Percentiles rank a stretch among this genome's conserved stretches.
phyloP scores from a whole-genome alignment of 2,329 filamentous ascomycete species.

The Lasiodiplodia hormozganensis region DNA sequence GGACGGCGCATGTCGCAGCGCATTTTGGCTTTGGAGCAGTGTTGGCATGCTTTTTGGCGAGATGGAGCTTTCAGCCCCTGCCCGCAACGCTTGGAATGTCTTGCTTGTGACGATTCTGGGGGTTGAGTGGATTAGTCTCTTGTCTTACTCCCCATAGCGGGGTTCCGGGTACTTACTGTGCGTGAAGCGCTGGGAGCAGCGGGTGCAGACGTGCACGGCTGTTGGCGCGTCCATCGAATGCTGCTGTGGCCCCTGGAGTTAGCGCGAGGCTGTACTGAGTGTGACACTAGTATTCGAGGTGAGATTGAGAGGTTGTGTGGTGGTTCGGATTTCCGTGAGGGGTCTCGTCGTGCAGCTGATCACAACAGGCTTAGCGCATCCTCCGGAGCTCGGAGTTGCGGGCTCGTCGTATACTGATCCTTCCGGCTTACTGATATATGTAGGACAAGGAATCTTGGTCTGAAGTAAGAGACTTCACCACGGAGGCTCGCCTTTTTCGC shows the following conservation, averaged over 20 bases:
- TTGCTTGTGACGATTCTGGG: not conserved
- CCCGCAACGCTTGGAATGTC: not conserved
- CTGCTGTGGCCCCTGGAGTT: too few relatives aligned
- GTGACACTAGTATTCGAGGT: not conserved
- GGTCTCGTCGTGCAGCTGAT: not conserved
- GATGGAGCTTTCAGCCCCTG: not conserved
- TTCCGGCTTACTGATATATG: not conserved
- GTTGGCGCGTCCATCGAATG: too few relatives aligned
- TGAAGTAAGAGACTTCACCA: not conserved
- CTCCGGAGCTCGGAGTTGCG: not conserved
- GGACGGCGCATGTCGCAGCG: conserved; percentile 4
- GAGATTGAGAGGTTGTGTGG: not conserved
- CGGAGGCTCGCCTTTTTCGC: not conserved
- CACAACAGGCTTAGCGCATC: not conserved
- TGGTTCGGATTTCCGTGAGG: not conserved
- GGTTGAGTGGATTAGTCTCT: not conserved
- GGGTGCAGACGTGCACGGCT: not conserved
- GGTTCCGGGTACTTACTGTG: not conserved
- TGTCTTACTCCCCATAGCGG: not conserved
- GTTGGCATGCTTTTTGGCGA: not conserved
- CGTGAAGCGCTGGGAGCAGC: not conserved
- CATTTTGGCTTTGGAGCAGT: not conserved
- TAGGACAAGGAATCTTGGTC: not conserved
- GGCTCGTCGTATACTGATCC: not conserved
- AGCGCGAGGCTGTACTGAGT: not conserved